phyloP scores from a whole-genome alignment of 192 early-diverging fungal species.

The Podochytrium sp. region DNA sequence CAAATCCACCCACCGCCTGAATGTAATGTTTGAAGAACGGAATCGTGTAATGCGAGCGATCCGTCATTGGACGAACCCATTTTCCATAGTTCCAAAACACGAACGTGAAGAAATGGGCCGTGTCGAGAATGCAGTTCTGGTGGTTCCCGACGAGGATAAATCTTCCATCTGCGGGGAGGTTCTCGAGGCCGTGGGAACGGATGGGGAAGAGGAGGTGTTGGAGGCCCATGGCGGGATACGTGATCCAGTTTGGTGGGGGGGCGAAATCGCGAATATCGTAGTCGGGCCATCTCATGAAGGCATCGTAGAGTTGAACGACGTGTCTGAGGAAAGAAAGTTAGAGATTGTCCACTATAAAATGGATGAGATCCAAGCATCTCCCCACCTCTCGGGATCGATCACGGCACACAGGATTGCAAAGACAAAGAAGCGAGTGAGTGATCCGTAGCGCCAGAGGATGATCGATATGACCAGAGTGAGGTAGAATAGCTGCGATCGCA shows the following conservation, averaged over 20 bases:
- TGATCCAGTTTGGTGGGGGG: not conserved
- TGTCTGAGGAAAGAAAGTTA: not conserved
- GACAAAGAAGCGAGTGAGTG: not conserved
- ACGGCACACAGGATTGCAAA: not conserved
- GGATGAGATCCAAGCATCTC: not conserved
- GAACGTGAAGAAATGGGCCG: slow-evolving; percentile 11
- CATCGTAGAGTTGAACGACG: not conserved
- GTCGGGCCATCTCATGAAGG: slow-evolving; percentile 1
- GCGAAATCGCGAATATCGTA: not conserved
- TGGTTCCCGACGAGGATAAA: slow-evolving; percentile 36
- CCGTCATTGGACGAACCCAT: not conserved
- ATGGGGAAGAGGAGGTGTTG: not conserved
- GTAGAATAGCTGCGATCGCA: no score
- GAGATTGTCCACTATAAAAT: no score
- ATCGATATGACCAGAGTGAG: not conserved
- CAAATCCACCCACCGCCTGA: slow-evolving; percentile 24
- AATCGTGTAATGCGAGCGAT: slow-evolving; percentile 16
- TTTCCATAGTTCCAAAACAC: slow-evolving; percentile 19
- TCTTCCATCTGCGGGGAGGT: not conserved
- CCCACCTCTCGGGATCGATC: not conserved
- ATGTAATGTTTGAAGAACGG: slow-evolving; percentile 28
- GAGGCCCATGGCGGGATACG: not conserved
- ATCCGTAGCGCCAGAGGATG: not conserved
- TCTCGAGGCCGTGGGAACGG: not conserved
- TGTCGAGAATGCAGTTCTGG: slow-evolving; percentile 24